Base-by-base conservation (phyloP, 306 rosid genomes). In the Crataegus laevigata region DNA sequence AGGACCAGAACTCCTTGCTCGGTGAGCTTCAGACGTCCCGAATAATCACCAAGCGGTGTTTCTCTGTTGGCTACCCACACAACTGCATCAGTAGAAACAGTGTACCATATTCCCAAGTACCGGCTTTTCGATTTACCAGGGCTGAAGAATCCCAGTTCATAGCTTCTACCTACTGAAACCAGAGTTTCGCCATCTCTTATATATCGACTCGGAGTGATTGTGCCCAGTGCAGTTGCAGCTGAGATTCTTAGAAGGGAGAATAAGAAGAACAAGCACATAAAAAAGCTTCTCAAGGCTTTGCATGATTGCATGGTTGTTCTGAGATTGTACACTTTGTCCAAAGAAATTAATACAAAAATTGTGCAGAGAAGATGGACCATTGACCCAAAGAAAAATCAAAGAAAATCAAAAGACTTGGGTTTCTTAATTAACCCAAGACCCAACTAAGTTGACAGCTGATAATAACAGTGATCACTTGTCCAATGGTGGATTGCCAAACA, bases 51-150 rank as follows among this genome's bases (percentile, higher is more conserved):
- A n/a, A 80, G 68, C 34, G 84, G 84, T 28, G 1, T 26, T 38
- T 75, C 61, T 75, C 51, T 55, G 38, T 80, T 80, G 8, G 84
- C 84, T 4, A 80, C 80, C 84, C 70, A 71, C 11, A 76, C 77
- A 0, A 75, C 55, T 15, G 74, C 24, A n/a, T 54, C 62, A 4
- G 9, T 17, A 2, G 77, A 66, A 25, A 54, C 1, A 0, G 5
- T 58, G 58, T 15, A 71, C 81, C 80, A 76, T 43, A 81, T 76
- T 25, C 77, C 84, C 32, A 81, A 43, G 66, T 81, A 81, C 18
- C 43, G 72, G 5, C 26, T 21, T 2, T 69, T 71, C 1, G 68
- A 58, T 18, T 65, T 54, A 21, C 29, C 21, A 1, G 77, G 84
- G 36, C 64, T 22, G 34, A 65, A 81, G 69, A 71, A 81, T 7